Conservation (phyloP, 768 basidiomycete species). For the Podaxis sp. region DNA sequence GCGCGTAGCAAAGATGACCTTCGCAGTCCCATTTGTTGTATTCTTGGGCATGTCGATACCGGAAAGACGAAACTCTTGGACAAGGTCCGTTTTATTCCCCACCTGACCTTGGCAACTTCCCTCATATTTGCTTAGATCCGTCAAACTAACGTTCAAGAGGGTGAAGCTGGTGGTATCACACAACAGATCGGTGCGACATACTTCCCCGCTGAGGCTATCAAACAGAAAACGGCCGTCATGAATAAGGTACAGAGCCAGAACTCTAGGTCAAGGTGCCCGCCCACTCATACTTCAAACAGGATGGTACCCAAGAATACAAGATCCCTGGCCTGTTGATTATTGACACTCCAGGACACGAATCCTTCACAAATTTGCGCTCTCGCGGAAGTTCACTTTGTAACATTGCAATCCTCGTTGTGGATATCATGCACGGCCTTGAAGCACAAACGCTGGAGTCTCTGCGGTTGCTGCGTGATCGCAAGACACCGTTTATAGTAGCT, state of each 20-base stretch:
- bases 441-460: constrained; percentile 98
- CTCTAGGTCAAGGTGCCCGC: not conserved
- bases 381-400: constrained; percentile 97
- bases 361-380: constrained; percentile 93
- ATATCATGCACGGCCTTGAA: constrained; percentile 99
- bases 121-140: constrained; percentile 63
- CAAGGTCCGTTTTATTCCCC: constrained; percentile 53
- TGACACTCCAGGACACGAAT: constrained; percentile 99
- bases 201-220: constrained; percentile 95
- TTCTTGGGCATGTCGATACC: constrained; percentile 98
- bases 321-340: constrained; percentile 94
- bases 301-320: constrained; percentile 86
- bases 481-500: constrained; percentile 98
- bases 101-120: not conserved
- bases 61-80: constrained; percentile 98
- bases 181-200: constrained; percentile 99
- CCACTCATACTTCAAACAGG: constrained; percentile 34
- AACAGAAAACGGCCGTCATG: constrained; percentile 88
- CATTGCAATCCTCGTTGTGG: constrained; percentile 97
- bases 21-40: constrained; percentile 97
- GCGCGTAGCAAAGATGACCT: constrained; percentile 85
- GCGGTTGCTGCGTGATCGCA: constrained; percentile 83
- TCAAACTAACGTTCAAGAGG: constrained; percentile 99
- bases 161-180: constrained; percentile 99
- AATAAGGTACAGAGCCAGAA: constrained; percentile 55